Evolutionary conservation across 768 basidiomycete species (phyloP), one percentile per base, ranked within the genome.

Genomic region (Leccinum rimulosum): DNA sequence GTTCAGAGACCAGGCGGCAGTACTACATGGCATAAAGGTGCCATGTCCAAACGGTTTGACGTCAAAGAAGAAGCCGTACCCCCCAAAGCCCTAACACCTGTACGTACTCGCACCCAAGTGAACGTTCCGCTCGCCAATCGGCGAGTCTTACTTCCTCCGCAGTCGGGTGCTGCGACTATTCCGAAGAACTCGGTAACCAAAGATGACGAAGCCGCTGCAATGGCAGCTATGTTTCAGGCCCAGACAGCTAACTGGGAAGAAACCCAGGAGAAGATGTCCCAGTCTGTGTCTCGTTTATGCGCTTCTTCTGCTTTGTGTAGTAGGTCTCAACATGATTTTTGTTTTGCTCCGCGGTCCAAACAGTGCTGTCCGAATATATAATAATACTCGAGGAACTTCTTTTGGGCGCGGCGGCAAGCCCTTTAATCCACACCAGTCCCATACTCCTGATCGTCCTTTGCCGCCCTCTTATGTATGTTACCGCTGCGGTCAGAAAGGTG

Each of bases 201-300:
- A 62, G 83, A 85, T 52, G 96, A 97, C 62, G 97, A 98, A 73
- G 91, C 89, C 31, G 91, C 89, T n/a, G 89, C 93, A 36, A 91
- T 99, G 82, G 90, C 89, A n/a, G 95, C 95, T 66, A 97, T 99
- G 92, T 95, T 98, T 74, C 89, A 92, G 74, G 91, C 91, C 60
- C 91, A 94, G 76, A 87, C 87, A 43, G 87, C 91, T 63, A 92
- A 95, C 75, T 99, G 96, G 97, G 91, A 97, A 80, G 91, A 95
- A 83, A 89, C 95, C 70, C 94, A 98, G 79, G 95, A 98, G 82
- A 94, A 96, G 83, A 98, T 99, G 95, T 90, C 95, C 72, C 88
- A 93, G 97, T 99, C 81, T 81, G 95, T 95, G 80, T 85, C 77
- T 78, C 80, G 81, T 82, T 72, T 74, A 67, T 68, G 70, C 73